Evolutionary conservation across 2,329 filamentous ascomycete genomes (phyloP), one percentile per base, ranked within the genome.

Genomic region (Aspergillus bombycis): DNA sequence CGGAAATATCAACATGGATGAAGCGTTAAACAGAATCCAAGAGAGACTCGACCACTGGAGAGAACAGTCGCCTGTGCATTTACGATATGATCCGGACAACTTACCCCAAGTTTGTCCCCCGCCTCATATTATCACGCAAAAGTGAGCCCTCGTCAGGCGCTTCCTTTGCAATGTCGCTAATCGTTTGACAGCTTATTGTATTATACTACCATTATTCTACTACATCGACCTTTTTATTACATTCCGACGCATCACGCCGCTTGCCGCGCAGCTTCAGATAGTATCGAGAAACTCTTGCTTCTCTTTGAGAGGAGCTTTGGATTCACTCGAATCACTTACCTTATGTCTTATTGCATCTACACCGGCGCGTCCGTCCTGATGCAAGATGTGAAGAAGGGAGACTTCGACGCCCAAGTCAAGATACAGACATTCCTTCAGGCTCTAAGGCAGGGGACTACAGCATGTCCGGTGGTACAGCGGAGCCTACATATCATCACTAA

Each of bases 181-280:
- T 80, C 76, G 62, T 14, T 69, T 81, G 5, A 21, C 1, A 77
- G 79, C 46, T 75, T 82, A 4, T 81, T 84, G 72, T 82, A 82
- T 34, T 75, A 86, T 57, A 81, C 82, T 0, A 77, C 84, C 0
- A 69, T 81, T 3, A 85, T 86, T 4, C 78, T 86, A 0, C 74
- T 86, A 0, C 83, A 85, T 63, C 81, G 82, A 12, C 83, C 83
- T n/a, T 53, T 53, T 19, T 36, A 34, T n/a, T 53, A 28, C 16
- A 53, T 32, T 21, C 50, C 50, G 3, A n/a, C 10, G 30, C 50
- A 34, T 21, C 50, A 53, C 19, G 16, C 50, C 34, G 50, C 50
- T 53, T 53, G 50, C 14, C 50, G 50, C 28, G n/a, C 50, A 21
- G 50, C 50, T 23, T 32, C 50, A 11, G 50, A 53, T 34, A 53